phyloP scores from a whole-genome alignment of 2,329 filamentous ascomycete species.

The Penicillium verrucosum region DNA sequence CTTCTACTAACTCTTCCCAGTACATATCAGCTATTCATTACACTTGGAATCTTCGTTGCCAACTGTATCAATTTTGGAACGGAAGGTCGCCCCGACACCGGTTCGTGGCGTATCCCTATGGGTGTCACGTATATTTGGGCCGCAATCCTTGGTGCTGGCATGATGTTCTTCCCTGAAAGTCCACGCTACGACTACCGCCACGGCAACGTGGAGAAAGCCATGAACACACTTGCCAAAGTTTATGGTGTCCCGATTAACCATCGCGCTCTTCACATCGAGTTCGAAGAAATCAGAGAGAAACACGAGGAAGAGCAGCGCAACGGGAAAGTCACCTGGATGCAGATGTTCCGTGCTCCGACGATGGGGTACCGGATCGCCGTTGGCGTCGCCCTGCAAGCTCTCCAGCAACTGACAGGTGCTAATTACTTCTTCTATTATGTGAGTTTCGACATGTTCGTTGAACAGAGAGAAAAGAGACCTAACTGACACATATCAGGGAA shows the following conservation, averaged over 20 bases:
- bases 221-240: conserved; percentile 51
- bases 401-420: conserved; percentile 47
- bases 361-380: conserved; percentile 44
- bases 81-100: conserved; percentile 35
- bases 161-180: conserved; percentile 55
- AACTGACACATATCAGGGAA: conserved; percentile 17
- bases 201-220: conserved; percentile 51
- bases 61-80: conserved; percentile 49
- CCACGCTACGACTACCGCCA: conserved; percentile 59
- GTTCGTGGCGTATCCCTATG: conserved; percentile 50
- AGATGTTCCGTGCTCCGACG: conserved; percentile 42
- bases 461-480: neutral
- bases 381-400: conserved; percentile 41
- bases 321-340: conserved; percentile 33
- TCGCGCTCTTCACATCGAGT: conserved; percentile 50
- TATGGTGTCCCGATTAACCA: conserved; percentile 55
- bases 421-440: conserved; percentile 57
- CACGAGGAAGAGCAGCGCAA: conserved; percentile 50
- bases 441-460: neutral
- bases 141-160: conserved; percentile 52
- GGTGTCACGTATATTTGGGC: conserved; percentile 58
- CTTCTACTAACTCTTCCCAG: conserved; percentile 17
- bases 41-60: conserved; percentile 47
- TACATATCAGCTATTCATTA: conserved; percentile 49
- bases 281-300: conserved; percentile 56